Evolutionary conservation across 2,329 filamentous ascomycete species (phyloP).

Genomic region (Fusarium sp.): DNA sequence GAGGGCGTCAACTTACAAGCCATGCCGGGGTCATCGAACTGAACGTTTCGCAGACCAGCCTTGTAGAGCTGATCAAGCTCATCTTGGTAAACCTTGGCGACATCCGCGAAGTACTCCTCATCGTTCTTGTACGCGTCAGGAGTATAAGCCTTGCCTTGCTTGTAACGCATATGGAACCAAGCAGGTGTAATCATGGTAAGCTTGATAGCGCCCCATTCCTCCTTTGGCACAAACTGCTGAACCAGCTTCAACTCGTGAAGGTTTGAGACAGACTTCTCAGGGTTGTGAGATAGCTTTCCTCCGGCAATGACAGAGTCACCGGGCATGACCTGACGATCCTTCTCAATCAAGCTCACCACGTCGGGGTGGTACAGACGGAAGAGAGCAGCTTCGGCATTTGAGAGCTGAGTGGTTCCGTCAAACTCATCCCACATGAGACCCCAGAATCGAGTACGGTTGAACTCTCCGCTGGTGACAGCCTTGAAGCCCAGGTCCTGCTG

Average conservation of each 20-base stretch:
- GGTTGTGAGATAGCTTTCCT: slow-evolving; percentile 60
- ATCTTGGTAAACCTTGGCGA: slow-evolving; percentile 74
- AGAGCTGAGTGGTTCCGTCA: slow-evolving; percentile 61
- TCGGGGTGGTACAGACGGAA: slow-evolving; percentile 69
- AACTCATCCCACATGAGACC: slow-evolving; percentile 68
- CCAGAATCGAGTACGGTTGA: slow-evolving; percentile 63
- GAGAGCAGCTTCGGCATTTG: slow-evolving; percentile 65
- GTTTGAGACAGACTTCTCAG: slow-evolving; percentile 60
- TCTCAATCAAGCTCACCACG: slow-evolving; percentile 66
- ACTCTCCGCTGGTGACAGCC: slow-evolving; percentile 79
- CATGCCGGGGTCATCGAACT: slow-evolving; percentile 76
- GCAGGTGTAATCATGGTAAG: slow-evolving; percentile 68
- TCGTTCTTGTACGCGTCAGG: slow-evolving; percentile 48
- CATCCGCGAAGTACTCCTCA: slow-evolving; percentile 72
- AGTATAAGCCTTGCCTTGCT: slow-evolving; percentile 48
- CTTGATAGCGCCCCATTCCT: slow-evolving; percentile 66
- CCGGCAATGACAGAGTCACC: slow-evolving; percentile 68
- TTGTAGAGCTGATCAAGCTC: slow-evolving; percentile 73
- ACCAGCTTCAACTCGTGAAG: slow-evolving; percentile 64
- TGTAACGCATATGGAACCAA: slow-evolving; percentile 52
- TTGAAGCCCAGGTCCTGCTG: slow-evolving; percentile 77
- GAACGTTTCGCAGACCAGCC: slow-evolving; percentile 74
- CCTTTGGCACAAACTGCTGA: slow-evolving; percentile 61
- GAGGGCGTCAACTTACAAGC: slow-evolving; percentile 64
- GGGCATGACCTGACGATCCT: slow-evolving; percentile 67